These are phyloP conservation scores for Clitoria ternatea DNA, from an alignment of 306 rosid species.

Conservation along the genomic window DNA sequence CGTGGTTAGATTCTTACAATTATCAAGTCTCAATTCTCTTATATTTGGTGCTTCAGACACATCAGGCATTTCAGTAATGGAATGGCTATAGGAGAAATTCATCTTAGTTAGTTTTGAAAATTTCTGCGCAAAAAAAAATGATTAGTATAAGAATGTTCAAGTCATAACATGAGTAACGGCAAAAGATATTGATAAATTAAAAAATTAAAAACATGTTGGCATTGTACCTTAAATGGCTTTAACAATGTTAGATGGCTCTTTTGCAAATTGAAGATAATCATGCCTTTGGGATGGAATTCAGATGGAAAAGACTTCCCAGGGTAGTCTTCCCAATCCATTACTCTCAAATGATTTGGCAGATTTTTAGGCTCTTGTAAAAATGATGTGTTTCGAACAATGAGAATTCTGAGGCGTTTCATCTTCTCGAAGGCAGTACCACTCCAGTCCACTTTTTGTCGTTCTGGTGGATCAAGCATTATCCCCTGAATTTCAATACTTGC, in stretches of 20 bases:
- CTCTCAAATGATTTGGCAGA: not conserved
- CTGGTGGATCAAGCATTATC: constrained; percentile 12
- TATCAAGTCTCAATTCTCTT: not conserved
- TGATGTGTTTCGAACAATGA: not conserved
- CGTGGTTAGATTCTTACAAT: not conserved
- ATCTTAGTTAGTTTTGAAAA: not conserved
- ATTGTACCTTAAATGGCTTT: not conserved
- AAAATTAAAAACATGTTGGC: too few species aligned
- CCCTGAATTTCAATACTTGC: constrained; percentile 8
- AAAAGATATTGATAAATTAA: too few species aligned
- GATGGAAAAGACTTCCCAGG: not conserved
- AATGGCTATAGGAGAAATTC: not conserved
- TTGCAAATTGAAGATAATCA: not conserved
- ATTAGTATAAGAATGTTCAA: not conserved
- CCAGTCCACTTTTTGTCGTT: not conserved
- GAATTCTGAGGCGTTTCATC: constrained; percentile 17
- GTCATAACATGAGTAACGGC: not conserved
- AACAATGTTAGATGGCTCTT: not conserved
- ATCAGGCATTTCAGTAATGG: not conserved
- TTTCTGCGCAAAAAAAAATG: not conserved
- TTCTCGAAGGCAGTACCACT: not conserved
- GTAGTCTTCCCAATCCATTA: not conserved
- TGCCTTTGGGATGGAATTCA: not conserved
- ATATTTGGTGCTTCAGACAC: too few species aligned
- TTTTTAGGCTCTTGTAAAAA: not conserved